phyloP scores from a whole-genome alignment of 139 green algal genomes.

The Volvox africanus region DNA sequence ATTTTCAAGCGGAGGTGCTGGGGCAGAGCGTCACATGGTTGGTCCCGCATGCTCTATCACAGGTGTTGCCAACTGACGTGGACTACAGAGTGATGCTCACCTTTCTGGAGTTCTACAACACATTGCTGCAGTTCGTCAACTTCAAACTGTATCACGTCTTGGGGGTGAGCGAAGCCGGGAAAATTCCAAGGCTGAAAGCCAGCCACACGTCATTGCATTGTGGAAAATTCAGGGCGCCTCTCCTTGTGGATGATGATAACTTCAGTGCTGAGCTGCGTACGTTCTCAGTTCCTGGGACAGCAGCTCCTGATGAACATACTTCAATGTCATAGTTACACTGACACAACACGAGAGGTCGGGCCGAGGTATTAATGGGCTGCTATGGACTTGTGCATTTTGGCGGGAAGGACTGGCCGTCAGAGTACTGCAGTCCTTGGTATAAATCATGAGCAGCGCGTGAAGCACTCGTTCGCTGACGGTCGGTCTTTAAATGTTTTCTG shows the following conservation, averaged over 20 bases:
- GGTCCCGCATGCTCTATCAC: constrained; percentile 89
- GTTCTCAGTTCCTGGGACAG: constrained; percentile 44
- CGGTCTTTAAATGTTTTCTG: too few relatives aligned
- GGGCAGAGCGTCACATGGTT: constrained; percentile 97
- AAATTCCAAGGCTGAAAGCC: too few relatives aligned
- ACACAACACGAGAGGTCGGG: not conserved
- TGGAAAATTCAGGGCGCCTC: not conserved
- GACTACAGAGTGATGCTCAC: constrained; percentile 99
- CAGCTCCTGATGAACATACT: constrained; percentile 44
- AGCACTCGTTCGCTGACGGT: too few relatives aligned
- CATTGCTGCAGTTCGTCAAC: constrained; percentile 94
- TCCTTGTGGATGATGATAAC: constrained; percentile 43
- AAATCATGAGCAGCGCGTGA: too few relatives aligned
- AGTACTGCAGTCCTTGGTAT: too few relatives aligned
- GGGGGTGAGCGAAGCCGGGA: constrained; percentile 63
- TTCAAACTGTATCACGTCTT: constrained; percentile 97
- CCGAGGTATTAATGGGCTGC: too few relatives aligned
- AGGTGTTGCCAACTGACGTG: constrained; percentile 92
- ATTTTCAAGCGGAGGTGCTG: constrained; percentile 95
- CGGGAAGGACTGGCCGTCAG: too few relatives aligned
- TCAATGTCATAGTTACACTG: constrained; percentile 56
- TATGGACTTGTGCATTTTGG: too few relatives aligned
- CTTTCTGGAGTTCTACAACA: constrained; percentile 98
- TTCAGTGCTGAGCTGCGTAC: constrained; percentile 34
- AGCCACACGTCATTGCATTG: too few relatives aligned